These are phyloP conservation scores for Fagopyrum tataricum DNA, from an alignment of 148 eudicot species.

Conservation along the genomic window DNA sequence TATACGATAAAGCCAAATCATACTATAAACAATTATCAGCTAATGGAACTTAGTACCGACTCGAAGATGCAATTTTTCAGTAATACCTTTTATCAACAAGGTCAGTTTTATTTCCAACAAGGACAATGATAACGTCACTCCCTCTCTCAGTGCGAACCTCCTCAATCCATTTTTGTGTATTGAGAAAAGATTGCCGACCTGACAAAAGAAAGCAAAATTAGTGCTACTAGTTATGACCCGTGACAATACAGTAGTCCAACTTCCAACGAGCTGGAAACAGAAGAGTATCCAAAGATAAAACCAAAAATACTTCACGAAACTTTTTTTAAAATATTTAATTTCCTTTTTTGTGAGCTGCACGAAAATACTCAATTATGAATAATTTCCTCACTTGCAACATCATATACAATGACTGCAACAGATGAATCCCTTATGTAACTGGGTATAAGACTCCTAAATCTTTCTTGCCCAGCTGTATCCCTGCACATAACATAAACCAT, in stretches of 20 bases:
- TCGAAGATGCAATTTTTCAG: background rate
- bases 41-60: background rate
- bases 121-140: slow-evolving; percentile 56
- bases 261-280: background rate
- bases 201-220: slow-evolving; percentile 6
- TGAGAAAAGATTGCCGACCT: slow-evolving; percentile 54
- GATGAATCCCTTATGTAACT: slow-evolving; percentile 55
- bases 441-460: slow-evolving; percentile 54
- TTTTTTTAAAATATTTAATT: too few relatives aligned
- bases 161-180: slow-evolving; percentile 59
- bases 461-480: slow-evolving; percentile 66
- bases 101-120: slow-evolving; percentile 61
- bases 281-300: background rate
- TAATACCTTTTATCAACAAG: slow-evolving; percentile 61
- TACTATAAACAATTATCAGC: background rate
- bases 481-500: slow-evolving; percentile 18
- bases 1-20: background rate
- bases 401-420: slow-evolving; percentile 55
- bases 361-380: background rate
- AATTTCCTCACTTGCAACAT: slow-evolving; percentile 47
- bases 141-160: slow-evolving; percentile 64
- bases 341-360: background rate
- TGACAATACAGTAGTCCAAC: background rate
- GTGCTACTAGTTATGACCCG: background rate
- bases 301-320: background rate